Percentiles rank a stretch among this genome's conserved stretches.
These are phyloP conservation scores for Botrytis cinerea DNA, from an alignment of 2,329 filamentous ascomycete species.

Conservation along the genomic window DNA sequence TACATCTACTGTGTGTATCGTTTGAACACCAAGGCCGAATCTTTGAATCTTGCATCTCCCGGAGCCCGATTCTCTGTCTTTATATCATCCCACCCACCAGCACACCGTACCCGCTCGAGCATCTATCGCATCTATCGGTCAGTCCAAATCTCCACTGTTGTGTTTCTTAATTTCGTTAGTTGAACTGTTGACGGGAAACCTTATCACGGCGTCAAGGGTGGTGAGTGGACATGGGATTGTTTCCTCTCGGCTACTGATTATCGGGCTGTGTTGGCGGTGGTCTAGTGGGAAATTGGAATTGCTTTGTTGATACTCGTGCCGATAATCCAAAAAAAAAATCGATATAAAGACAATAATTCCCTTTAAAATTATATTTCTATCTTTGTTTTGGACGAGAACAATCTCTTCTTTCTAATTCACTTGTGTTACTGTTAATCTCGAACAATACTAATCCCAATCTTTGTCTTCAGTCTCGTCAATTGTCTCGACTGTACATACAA, in stretches of 20 bases:
- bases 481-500: slow-evolving; percentile 18
- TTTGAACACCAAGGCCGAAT: background rate
- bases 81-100: background rate
- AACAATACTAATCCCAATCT: slow-evolving; percentile 23
- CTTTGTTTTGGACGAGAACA: background rate
- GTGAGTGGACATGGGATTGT: slow-evolving; percentile 7
- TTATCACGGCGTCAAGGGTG: background rate
- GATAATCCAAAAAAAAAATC: slow-evolving; percentile 2
- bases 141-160: background rate
- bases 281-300: slow-evolving; percentile 15
- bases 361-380: no score
- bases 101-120: no score
- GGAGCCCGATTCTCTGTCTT: background rate
- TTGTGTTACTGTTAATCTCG: background rate
- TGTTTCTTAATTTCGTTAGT: background rate
- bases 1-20: background rate
- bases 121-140: background rate
- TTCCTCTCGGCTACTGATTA: slow-evolving; percentile 19
- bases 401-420: background rate
- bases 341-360: background rate
- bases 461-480: slow-evolving; percentile 20
- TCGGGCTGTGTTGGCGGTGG: slow-evolving; percentile 12
- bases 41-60: background rate
- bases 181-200: background rate
- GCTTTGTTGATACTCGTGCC: background rate